Percentiles rank a stretch among this genome's conserved stretches.
phyloP scores from a whole-genome alignment of 1,284 basidiomycete species.

The Macrocybe sp. region DNA sequence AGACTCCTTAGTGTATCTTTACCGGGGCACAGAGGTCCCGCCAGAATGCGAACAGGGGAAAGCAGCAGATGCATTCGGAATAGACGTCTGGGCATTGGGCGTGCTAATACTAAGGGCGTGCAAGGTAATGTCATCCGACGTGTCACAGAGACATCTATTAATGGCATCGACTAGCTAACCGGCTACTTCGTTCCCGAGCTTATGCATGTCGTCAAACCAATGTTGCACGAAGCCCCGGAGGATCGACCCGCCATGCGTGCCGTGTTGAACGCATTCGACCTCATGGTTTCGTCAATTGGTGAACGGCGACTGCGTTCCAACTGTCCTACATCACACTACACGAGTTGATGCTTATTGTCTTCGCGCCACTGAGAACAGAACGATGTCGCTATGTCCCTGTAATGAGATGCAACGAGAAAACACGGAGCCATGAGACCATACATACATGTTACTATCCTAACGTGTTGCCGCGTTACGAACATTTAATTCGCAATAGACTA shows the following conservation, averaged over 20 bases:
- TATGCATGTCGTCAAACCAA: conserved; percentile 44
- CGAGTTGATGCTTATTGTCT: too few species aligned
- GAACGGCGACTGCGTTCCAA: conserved; percentile 26
- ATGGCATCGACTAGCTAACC: conserved; percentile 36
- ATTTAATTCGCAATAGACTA: conserved; percentile 7
- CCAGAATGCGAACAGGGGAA: conserved; percentile 58
- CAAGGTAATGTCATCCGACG: conserved; percentile 38
- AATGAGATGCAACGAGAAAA: conserved; percentile 8
- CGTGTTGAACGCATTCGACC: conserved; percentile 47
- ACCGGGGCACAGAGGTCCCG: conserved; percentile 59
- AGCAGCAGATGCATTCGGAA: conserved; percentile 55
- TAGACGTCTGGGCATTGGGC: conserved; percentile 67
- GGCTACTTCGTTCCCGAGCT: conserved; percentile 55
- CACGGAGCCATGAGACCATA: not conserved
- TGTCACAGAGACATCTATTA: conserved; percentile 1
- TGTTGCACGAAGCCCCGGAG: conserved; percentile 48
- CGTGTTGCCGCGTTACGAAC: not conserved
- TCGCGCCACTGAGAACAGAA: not conserved
- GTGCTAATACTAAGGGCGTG: conserved; percentile 58
- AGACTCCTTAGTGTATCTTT: conserved; percentile 35
- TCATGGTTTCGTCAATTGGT: conserved; percentile 32
- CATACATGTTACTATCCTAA: not conserved
- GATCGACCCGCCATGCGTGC: conserved; percentile 44
- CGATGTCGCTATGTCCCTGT: conserved; percentile 1
- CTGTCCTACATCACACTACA: conserved; percentile 16